A percentile compares a stretch with the other conserved stretches of the same genome.
These are phyloP conservation scores for Drechmeria coniospora DNA, from an alignment of 2,329 filamentous ascomycete species.

Conservation along the genomic window DNA sequence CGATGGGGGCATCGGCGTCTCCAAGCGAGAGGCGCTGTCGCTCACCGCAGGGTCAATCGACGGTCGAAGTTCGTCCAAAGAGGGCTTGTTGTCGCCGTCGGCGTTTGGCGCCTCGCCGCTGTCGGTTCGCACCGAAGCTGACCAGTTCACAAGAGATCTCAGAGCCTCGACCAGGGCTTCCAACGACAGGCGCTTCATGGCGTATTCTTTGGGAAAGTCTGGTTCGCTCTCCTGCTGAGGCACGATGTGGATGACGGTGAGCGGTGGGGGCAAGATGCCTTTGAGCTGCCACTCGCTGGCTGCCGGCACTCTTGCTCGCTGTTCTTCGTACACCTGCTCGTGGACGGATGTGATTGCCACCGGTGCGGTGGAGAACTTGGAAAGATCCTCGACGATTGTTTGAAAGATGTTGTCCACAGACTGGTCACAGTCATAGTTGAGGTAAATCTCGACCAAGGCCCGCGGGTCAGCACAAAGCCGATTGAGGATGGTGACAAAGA, in stretches of 20 bases:
- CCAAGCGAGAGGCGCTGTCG: conserved; percentile 45
- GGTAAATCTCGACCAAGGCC: conserved; percentile 83
- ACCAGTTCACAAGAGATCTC: conserved; percentile 86
- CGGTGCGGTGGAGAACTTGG: conserved; percentile 67
- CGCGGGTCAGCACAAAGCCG: conserved; percentile 73
- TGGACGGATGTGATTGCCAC: conserved; percentile 60
- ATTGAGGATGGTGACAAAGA: conserved; percentile 75
- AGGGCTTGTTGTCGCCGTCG: conserved; percentile 21
- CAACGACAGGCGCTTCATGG: conserved; percentile 76
- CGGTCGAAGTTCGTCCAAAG: conserved; percentile 32
- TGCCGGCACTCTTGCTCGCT: conserved; percentile 44
- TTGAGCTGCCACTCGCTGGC: conserved; percentile 71
- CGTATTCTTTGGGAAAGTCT: conserved; percentile 74
- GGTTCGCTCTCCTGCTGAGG: conserved; percentile 44
- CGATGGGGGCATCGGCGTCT: conserved; percentile 41
- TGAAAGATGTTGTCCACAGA: conserved; percentile 97
- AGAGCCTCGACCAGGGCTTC: conserved; percentile 81
- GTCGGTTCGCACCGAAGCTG: conserved; percentile 49
- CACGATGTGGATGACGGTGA: conserved; percentile 64
- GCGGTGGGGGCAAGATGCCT: conserved; percentile 70
- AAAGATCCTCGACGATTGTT: conserved; percentile 82
- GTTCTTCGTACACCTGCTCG: conserved; percentile 77
- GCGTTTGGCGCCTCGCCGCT: conserved; percentile 10
- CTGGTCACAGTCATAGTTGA: conserved; percentile 96
- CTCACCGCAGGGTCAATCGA: conserved; percentile 55